These are phyloP conservation scores for Vigna mungo DNA, from an alignment of 306 rosid species.

Conservation along the genomic window DNA sequence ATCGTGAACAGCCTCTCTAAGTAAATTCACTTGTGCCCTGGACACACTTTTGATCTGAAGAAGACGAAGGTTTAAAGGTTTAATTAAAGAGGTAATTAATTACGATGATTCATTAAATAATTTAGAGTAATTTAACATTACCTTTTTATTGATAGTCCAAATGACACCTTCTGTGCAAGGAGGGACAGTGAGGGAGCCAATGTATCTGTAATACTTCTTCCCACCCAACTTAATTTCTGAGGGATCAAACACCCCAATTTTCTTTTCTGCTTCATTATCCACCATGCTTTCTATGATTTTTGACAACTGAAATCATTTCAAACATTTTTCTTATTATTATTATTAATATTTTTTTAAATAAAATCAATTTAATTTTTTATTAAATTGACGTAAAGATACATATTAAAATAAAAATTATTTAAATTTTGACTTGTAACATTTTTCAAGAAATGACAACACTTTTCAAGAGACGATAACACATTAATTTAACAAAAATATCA, in stretches of 20 bases:
- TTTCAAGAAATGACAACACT: too few species aligned
- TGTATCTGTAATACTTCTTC: conserved; percentile 64
- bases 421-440: too few species aligned
- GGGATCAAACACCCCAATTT: conserved; percentile 63
- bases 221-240: conserved; percentile 49
- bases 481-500: too few species aligned
- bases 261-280: conserved; percentile 41
- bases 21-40: conserved; percentile 50
- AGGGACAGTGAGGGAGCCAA: conserved; percentile 81
- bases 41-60: conserved; percentile 57
- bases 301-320: conserved; percentile 53
- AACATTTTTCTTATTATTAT: background rate
- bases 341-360: too few species aligned
- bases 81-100: background rate
- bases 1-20: conserved; percentile 64
- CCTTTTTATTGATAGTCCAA: conserved; percentile 74
- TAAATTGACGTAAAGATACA: too few species aligned
- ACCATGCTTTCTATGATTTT: conserved; percentile 43
- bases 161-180: conserved; percentile 81
- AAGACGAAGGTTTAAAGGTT: background rate
- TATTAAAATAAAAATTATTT: too few species aligned
- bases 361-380: too few species aligned
- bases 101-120: background rate
- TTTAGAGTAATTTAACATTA: conserved; percentile 10
- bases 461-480: too few species aligned